Percentiles rank a stretch among this genome's conserved stretches.
phyloP scores from a whole-genome alignment of 345 rosid species.

The Citrus medica region DNA sequence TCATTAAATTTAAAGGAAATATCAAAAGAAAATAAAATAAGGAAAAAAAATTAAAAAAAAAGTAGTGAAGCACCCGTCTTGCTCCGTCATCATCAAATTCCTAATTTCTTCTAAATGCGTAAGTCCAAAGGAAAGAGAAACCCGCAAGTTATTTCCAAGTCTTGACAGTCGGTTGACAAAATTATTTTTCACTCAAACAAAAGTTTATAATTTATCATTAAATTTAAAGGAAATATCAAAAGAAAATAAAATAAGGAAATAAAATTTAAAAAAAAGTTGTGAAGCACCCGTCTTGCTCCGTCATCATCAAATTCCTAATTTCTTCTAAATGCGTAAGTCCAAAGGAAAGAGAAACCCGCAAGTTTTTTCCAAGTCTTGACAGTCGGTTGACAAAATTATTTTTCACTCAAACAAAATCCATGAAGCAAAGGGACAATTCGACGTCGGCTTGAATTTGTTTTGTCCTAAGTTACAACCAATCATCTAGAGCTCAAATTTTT shows the following conservation, averaged over 20 bases:
- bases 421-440: background rate
- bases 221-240: too few species aligned
- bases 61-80: background rate
- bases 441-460: background rate
- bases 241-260: too few species aligned
- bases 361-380: background rate
- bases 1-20: too few species aligned
- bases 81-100: background rate
- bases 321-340: background rate
- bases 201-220: background rate
- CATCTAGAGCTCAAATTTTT: background rate
- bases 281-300: background rate
- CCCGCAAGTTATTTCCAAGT: background rate
- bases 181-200: background rate
- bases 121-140: background rate
- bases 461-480: background rate
- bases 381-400: background rate
- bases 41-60: too few species aligned
- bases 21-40: too few species aligned
- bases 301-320: background rate
- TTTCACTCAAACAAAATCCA: background rate
- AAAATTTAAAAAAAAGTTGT: too few species aligned
- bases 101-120: background rate
- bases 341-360: background rate
- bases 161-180: background rate